These are phyloP conservation scores for Pinus tabuliformis DNA, from an alignment of 75 land plant species.

Conservation along the genomic window DNA sequence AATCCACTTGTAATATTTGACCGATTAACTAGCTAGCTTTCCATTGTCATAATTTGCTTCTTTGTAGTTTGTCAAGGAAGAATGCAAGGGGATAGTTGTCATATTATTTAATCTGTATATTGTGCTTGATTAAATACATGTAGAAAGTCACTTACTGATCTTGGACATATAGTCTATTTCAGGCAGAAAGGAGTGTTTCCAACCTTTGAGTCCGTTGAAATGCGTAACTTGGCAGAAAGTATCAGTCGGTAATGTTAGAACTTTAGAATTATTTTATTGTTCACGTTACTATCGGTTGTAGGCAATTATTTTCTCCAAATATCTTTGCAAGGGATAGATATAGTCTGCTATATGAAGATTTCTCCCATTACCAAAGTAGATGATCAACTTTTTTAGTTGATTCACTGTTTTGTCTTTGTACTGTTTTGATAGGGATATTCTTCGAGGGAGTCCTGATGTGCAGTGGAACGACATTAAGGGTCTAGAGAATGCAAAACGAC, in stretches of 20 bases:
- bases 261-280: constrained; percentile 4
- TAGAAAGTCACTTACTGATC: background rate
- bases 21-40: constrained; percentile 6
- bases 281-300: background rate
- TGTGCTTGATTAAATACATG: background rate
- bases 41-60: constrained; percentile 18
- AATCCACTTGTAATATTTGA: background rate
- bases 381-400: background rate
- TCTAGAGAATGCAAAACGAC: constrained; percentile 83
- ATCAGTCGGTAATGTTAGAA: constrained; percentile 52
- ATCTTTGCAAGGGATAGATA: background rate
- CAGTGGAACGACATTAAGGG: constrained; percentile 95
- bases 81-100: background rate
- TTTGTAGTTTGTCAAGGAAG: background rate
- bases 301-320: background rate
- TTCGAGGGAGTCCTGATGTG: constrained; percentile 90
- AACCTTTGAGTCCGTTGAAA: constrained; percentile 75
- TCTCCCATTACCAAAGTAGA: background rate
- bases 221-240: constrained; percentile 73
- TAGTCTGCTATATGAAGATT: background rate
- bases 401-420: background rate
- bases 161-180: constrained; percentile 20
- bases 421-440: constrained; percentile 64
- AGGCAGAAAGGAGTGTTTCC: constrained; percentile 76
- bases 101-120: background rate